Conservation (phyloP, 140 eudicot species). For the Cichorium intybus region DNA sequence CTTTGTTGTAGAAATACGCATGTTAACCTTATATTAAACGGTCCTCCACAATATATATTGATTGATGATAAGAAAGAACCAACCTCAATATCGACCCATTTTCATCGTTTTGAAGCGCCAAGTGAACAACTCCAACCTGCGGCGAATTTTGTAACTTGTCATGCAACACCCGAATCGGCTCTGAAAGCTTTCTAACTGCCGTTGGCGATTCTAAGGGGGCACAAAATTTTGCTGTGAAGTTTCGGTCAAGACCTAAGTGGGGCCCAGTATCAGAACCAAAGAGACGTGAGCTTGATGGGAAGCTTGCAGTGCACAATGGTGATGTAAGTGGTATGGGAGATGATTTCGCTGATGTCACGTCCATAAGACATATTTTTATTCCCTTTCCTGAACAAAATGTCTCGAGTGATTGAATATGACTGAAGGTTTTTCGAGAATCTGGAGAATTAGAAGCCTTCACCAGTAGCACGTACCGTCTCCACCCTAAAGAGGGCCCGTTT, state of each 20-base stretch:
- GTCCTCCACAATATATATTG: background rate
- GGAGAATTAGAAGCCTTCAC: slow-evolving; percentile 50
- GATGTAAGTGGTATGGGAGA: slow-evolving; percentile 33
- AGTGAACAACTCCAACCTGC: slow-evolving; percentile 41
- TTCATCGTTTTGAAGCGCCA: slow-evolving; percentile 66
- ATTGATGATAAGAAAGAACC: slow-evolving; percentile 14
- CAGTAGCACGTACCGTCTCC: slow-evolving; percentile 89
- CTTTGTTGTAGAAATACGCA: no score
- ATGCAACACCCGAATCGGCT: slow-evolving; percentile 25
- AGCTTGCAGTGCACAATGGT: slow-evolving; percentile 15
- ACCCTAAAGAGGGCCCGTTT: slow-evolving; percentile 63
- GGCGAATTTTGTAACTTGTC: slow-evolving; percentile 37
- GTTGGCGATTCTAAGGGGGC: slow-evolving; percentile 19
- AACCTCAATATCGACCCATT: slow-evolving; percentile 75
- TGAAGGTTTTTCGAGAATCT: slow-evolving; percentile 16
- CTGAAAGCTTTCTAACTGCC: slow-evolving; percentile 30
- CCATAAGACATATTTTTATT: slow-evolving; percentile 18
- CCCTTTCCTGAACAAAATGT: slow-evolving; percentile 26
- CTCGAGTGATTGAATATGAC: slow-evolving; percentile 34
- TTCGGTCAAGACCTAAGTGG: slow-evolving; percentile 16
- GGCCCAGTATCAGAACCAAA: slow-evolving; percentile 39
- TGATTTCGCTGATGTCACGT: slow-evolving; percentile 26
- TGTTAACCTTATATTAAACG: no score
- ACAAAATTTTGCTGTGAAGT: background rate
- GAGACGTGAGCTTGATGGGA: slow-evolving; percentile 12